Evolutionary conservation across 352 stramenopile species (phyloP), one percentile per base, ranked within the genome.

Genomic region (Thalassiosira livingstoniorum): DNA sequence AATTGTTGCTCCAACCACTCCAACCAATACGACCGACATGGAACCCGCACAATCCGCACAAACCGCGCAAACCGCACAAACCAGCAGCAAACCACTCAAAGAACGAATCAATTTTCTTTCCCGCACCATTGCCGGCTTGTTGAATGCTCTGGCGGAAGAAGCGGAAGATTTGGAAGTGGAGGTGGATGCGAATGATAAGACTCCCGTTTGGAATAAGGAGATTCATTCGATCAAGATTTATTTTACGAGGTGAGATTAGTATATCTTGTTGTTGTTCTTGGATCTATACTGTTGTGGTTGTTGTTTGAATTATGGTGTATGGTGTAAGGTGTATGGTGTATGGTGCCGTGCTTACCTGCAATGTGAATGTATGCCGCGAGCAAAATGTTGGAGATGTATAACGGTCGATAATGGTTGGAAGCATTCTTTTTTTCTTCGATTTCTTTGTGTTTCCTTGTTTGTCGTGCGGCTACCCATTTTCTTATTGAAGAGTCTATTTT

Each of bases 81-180:
- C 27, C 23, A 37, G n/a, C n/a, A 58, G 10, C 63, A 67, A 57
- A 11, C n/a, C 37, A 39, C 27, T 54, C 47, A 64, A 70, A 11
- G 27, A 58, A 25, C 21, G 27, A 29, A 58, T 10, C 7, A 58
- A 58, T 58, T 79, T 86, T 37, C 62, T 58, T 23, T 77, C 87
- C 39, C 80, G 91, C 7, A 93, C 88, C 4, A 87, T 95, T 37
- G 80, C 85, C 54, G 91, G 91, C 31, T 70, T 95, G 1, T 81
- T 95, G 27, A 85, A 87, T 65, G 91, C 88, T 1, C 39, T 94
- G 15, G 89, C 89, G 2, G 83, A 92, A 69, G 91, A 95, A 79
- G 85, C 81, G 3, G 47, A 87, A 61, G 85, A 87, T 72, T 64
- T 95, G 0, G 78, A 92, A 27, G 84, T 94, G 4, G 51, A 92